These are phyloP conservation scores for Phaeosphaeriaceae sp. DNA, from an alignment of 2,329 filamentous ascomycete species.

Conservation along the genomic window DNA sequence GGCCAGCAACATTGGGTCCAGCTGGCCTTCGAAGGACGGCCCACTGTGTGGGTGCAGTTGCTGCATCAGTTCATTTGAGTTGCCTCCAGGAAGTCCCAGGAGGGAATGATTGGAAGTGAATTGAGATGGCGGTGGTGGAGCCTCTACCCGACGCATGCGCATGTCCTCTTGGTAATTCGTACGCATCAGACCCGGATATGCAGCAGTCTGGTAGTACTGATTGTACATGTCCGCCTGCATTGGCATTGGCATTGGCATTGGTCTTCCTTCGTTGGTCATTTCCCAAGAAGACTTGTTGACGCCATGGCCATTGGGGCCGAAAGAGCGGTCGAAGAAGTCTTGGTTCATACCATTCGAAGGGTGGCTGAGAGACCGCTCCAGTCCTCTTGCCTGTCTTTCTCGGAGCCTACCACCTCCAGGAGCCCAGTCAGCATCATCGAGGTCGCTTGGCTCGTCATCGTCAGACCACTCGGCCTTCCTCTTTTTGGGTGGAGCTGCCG, in stretches of 20 bases:
- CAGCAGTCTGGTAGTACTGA: constrained; percentile 60
- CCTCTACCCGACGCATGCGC: constrained; percentile 51
- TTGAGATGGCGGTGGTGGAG: constrained; percentile 32
- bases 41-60: constrained; percentile 35
- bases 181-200: constrained; percentile 50
- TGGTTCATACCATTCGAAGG: constrained; percentile 27
- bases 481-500: constrained; percentile 53
- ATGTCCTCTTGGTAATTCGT: constrained; percentile 44
- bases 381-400: constrained; percentile 28
- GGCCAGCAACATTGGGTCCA: constrained; percentile 53
- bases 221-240: constrained; percentile 52
- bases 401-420: constrained; percentile 34
- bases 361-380: constrained; percentile 35
- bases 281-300: constrained; percentile 60
- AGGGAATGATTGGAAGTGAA: constrained; percentile 42
- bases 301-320: constrained; percentile 34
- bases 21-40: constrained; percentile 42
- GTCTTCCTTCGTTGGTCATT: constrained; percentile 58
- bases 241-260: constrained; percentile 54
- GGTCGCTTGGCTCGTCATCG: constrained; percentile 51
- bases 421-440: constrained; percentile 51
- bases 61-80: constrained; percentile 47
- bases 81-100: constrained; percentile 49
- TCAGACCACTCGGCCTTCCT: constrained; percentile 55
- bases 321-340: constrained; percentile 37